These are phyloP conservation scores for Collybia mongolica DNA, from an alignment of 768 basidiomycete genomes.

Conservation along the genomic window DNA sequence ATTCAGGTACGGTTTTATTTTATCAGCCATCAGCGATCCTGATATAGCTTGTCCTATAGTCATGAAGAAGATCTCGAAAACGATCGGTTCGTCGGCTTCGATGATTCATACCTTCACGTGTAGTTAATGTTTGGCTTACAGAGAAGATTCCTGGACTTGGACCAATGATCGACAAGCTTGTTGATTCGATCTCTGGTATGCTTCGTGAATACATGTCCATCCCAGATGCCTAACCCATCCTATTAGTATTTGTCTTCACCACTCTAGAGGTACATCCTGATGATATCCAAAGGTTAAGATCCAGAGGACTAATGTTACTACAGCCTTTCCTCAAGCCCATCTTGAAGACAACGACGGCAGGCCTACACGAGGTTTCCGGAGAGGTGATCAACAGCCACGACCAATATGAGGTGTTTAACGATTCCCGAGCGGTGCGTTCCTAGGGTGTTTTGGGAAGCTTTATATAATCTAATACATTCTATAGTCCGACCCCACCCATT, in stretches of 20 bases:
- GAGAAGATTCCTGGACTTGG: conserved; percentile 85
- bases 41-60: conserved; percentile 29
- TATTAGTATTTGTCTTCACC: conserved; percentile 74
- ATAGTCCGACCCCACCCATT: conserved; percentile 85
- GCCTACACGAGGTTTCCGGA: conserved; percentile 61
- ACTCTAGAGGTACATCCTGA: conserved; percentile 65
- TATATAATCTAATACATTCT: conserved; percentile 2
- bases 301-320: background rate
- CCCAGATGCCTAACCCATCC: background rate
- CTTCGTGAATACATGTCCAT: conserved; percentile 1
- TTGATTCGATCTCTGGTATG: conserved; percentile 66
- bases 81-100: conserved; percentile 50
- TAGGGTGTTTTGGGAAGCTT: conserved; percentile 10
- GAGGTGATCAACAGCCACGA: conserved; percentile 81
- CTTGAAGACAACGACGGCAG: conserved; percentile 64
- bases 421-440: conserved; percentile 65
- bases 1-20: conserved; percentile 50
- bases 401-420: conserved; percentile 87
- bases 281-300: too few relatives aligned
- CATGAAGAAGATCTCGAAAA: conserved; percentile 76
- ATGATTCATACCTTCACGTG: background rate
- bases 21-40: background rate
- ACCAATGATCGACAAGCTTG: conserved; percentile 74
- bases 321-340: conserved; percentile 82
- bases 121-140: conserved; percentile 15